Percentiles rank a stretch among this genome's conserved stretches.
phyloP scores from a whole-genome alignment of 2,329 filamentous ascomycete species.

The Oidium heveae region DNA sequence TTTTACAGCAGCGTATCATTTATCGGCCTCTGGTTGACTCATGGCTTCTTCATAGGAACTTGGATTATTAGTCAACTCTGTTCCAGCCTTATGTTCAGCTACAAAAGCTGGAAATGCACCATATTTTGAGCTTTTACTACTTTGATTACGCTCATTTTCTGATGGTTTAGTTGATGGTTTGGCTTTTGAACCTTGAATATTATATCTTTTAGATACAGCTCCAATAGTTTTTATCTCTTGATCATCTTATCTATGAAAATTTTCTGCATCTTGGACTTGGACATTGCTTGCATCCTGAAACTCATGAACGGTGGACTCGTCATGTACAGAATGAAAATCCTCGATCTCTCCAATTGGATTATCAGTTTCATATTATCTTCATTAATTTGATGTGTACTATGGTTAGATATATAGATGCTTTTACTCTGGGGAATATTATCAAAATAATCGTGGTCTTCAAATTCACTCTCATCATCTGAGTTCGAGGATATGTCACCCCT shows the following conservation, averaged over 20 bases:
- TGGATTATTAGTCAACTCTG: neutral
- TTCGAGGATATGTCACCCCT: neutral
- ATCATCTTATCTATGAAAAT: too few species aligned
- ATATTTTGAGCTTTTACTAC: neutral
- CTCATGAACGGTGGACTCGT: neutral
- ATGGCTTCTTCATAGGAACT: neutral
- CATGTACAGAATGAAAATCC: too few species aligned
- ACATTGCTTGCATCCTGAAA: neutral
- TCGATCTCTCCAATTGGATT: too few species aligned
- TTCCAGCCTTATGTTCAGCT: neutral
- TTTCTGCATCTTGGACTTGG: too few species aligned
- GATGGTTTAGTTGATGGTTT: neutral
- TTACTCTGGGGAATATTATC: neutral
- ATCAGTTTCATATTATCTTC: neutral
- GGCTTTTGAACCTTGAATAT: neutral
- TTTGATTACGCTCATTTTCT: neutral
- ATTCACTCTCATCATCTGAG: neutral
- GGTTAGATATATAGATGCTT: neutral
- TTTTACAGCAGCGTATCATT: neutral
- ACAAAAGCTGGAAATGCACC: neutral
- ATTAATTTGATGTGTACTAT: neutral
- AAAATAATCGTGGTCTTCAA: neutral
- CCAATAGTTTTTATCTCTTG: too few species aligned
- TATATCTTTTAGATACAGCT: neutral
- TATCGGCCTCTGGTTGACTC: neutral